Evolutionary conservation across 139 green algal species (phyloP).

Genomic region (Pleodorina starrii): DNA sequence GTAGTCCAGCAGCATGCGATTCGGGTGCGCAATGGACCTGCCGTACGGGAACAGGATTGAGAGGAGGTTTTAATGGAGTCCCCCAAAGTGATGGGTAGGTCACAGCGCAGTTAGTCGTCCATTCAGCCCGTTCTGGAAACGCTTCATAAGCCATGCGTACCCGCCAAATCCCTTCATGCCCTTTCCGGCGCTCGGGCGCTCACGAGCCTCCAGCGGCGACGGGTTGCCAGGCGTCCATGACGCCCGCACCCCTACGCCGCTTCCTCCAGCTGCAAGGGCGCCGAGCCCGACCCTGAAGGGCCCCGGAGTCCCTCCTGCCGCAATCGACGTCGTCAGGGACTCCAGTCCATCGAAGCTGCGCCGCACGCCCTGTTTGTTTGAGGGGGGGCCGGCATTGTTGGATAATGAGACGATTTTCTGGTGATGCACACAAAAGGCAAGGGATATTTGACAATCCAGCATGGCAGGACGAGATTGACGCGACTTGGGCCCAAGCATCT

Average conservation of each 20-base stretch:
- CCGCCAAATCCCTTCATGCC: not conserved
- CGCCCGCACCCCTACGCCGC: not conserved
- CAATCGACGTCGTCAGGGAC: not conserved
- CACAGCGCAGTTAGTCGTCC: no score
- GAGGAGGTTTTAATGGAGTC: no score
- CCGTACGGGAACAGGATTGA: not conserved
- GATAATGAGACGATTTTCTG: no score
- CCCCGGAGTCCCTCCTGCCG: not conserved
- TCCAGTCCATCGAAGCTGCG: constrained; percentile 42
- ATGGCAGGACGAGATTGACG: no score
- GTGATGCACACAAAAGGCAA: no score
- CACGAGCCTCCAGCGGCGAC: constrained; percentile 21
- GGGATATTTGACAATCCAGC: no score
- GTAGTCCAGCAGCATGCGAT: constrained; percentile 46
- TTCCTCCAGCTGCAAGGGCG: not conserved
- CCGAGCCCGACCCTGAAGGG: not conserved
- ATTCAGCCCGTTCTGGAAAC: no score
- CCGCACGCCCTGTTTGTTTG: constrained; percentile 30
- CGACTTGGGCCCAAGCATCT: no score
- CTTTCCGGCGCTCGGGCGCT: constrained; percentile 5
- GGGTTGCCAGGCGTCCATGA: constrained; percentile 52
- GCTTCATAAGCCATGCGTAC: no score
- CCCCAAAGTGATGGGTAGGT: no score
- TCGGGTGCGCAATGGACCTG: not conserved
- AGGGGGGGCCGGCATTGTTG: no score